Evolutionary conservation across 2,329 filamentous ascomycete genomes (phyloP).

Genomic region (Lachnellula suecica): DNA sequence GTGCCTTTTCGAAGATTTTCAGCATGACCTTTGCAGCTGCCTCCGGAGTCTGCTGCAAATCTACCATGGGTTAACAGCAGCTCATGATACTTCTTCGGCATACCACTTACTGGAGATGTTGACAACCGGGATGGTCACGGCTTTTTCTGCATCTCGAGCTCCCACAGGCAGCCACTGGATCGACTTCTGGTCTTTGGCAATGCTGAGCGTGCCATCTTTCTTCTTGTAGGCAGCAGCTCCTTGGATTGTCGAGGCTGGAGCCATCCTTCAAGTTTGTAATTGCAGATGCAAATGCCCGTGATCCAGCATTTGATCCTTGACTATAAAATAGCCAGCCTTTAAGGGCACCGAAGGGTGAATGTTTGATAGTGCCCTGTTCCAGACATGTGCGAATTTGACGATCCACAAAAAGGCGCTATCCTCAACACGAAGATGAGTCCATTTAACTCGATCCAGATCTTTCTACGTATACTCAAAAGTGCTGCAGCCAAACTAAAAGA

Average conservation of each 20-base stretch:
- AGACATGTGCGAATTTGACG: too few relatives aligned
- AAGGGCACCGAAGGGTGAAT: not conserved
- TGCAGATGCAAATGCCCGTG: not conserved
- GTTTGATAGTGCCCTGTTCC: too few relatives aligned
- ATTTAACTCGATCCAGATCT: too few relatives aligned
- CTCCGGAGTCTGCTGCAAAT: constrained; percentile 93
- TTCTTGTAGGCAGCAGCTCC: constrained; percentile 87
- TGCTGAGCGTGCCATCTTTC: constrained; percentile 81
- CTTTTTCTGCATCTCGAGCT: constrained; percentile 57
- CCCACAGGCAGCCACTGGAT: constrained; percentile 80
- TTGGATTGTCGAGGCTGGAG: constrained; percentile 16
- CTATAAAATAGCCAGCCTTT: not conserved
- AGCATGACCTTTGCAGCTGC: constrained; percentile 88
- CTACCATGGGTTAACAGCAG: constrained; percentile 43
- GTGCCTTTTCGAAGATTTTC: constrained; percentile 78
- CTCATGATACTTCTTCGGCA: constrained; percentile 3
- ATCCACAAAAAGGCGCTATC: too few relatives aligned
- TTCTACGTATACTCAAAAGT: too few relatives aligned
- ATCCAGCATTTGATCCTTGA: not conserved
- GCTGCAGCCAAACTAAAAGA: too few relatives aligned
- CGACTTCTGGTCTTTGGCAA: constrained; percentile 70
- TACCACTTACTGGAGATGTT: constrained; percentile 75
- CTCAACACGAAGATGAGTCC: too few relatives aligned
- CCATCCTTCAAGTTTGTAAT: constrained; percentile 40
- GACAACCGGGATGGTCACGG: constrained; percentile 67